Evolutionary conservation across 2,329 filamentous ascomycete genomes (phyloP).

Genomic region (Pezicula carpinea): DNA sequence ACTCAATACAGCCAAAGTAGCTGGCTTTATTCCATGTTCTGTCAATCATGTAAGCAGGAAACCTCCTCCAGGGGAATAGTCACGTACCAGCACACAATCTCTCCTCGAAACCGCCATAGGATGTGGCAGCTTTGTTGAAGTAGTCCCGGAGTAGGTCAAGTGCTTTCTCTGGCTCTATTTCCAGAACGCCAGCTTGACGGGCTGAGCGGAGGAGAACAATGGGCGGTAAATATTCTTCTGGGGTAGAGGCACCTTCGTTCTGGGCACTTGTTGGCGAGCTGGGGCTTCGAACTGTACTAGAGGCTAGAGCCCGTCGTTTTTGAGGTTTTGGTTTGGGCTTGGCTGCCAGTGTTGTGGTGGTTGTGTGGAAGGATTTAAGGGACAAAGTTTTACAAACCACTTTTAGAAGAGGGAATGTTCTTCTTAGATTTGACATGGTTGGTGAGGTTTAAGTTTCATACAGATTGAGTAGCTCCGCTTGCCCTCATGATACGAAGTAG

Average conservation of each 20-base stretch:
- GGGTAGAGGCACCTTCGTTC: slow-evolving; percentile 3
- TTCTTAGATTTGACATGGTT: slow-evolving; percentile 1
- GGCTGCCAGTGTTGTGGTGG: neutral
- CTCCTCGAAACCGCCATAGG: slow-evolving; percentile 13
- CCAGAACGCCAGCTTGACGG: slow-evolving; percentile 19
- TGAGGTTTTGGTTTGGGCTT: neutral
- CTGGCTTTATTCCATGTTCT: slow-evolving; percentile 21
- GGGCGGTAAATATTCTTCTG: slow-evolving; percentile 18
- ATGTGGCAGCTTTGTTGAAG: neutral
- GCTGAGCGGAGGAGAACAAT: slow-evolving; percentile 16
- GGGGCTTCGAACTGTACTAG: neutral
- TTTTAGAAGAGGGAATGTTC: neutral
- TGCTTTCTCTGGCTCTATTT: slow-evolving; percentile 16
- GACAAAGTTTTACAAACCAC: neutral
- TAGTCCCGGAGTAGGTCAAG: slow-evolving; percentile 21
- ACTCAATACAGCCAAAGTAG: slow-evolving; percentile 18
- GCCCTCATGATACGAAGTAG: too few species aligned
- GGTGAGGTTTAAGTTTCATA: neutral
- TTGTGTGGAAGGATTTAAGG: slow-evolving; percentile 6
- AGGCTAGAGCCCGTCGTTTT: neutral
- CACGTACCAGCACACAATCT: slow-evolving; percentile 19
- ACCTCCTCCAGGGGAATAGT: neutral
- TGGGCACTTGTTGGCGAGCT: neutral
- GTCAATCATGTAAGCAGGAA: neutral
- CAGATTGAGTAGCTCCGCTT: too few species aligned